phyloP scores from a whole-genome alignment of 129 eudicot genomes.

The Centaurea solstitialis region DNA sequence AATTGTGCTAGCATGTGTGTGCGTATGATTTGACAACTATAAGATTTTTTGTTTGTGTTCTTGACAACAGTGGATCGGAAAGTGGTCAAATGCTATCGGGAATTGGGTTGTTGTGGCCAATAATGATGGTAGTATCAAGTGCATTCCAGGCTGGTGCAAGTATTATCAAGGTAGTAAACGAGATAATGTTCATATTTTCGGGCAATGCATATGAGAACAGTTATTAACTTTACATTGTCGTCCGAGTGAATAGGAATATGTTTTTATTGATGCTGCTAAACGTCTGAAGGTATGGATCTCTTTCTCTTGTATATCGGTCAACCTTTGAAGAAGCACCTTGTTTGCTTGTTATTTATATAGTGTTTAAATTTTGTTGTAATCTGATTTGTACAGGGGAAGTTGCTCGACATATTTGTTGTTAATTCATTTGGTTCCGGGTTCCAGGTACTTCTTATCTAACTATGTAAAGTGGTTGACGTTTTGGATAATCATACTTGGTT shows the following conservation, averaged over 20 bases:
- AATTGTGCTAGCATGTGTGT: background rate
- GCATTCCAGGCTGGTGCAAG: constrained; percentile 95
- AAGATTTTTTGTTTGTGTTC: background rate
- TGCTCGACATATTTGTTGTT: constrained; percentile 95
- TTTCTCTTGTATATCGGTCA: background rate
- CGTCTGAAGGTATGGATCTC: constrained; percentile 61
- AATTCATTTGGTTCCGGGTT: constrained; percentile 94
- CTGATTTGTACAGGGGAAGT: constrained; percentile 58
- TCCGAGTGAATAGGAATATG: constrained; percentile 61
- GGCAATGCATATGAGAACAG: background rate
- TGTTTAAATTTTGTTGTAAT: background rate
- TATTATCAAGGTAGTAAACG: constrained; percentile 62
- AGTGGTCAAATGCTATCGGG: constrained; percentile 78
- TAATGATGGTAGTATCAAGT: constrained; percentile 79
- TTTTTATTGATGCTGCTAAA: constrained; percentile 66
- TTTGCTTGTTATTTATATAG: constrained; percentile 12
- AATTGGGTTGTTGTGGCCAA: constrained; percentile 74
- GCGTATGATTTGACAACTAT: constrained; percentile 10
- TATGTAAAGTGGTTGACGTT: background rate
- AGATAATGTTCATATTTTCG: constrained; percentile 3
- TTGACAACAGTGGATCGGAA: constrained; percentile 69
- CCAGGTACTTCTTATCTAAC: constrained; percentile 57
- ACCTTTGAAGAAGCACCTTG: background rate
- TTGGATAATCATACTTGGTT: background rate
- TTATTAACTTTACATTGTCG: constrained; percentile 12